Evolutionary conservation across 139 green algal species (phyloP).

Genomic region (Yamagishiella unicocca): DNA sequence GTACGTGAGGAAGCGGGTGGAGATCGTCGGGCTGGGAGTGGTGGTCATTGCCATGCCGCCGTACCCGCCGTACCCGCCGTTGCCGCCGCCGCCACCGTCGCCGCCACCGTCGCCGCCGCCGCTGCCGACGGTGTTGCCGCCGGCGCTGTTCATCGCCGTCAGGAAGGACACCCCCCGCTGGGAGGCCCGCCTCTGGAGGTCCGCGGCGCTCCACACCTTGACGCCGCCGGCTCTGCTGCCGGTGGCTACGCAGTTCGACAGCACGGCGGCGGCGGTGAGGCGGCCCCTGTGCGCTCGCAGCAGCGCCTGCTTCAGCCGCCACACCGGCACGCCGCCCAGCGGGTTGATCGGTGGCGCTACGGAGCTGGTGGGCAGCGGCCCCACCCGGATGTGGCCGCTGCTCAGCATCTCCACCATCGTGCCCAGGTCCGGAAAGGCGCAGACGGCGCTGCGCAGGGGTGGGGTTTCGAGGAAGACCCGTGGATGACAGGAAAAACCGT

Average conservation of each 20-base stretch:
- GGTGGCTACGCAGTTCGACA: background rate
- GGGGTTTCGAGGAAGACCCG: too few relatives aligned
- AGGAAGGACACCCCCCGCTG: background rate
- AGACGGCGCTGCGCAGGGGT: background rate
- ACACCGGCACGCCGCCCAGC: constrained; percentile 30
- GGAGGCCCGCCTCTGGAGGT: background rate
- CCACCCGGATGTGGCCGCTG: constrained; percentile 19
- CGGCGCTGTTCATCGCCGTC: background rate
- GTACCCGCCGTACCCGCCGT: too few relatives aligned
- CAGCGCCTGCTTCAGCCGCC: background rate
- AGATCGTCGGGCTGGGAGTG: too few relatives aligned
- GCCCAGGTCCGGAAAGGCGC: constrained; percentile 26
- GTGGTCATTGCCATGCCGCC: too few relatives aligned
- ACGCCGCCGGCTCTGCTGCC: constrained; percentile 31
- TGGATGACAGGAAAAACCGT: too few relatives aligned
- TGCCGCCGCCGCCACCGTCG: background rate
- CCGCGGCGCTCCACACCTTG: constrained; percentile 10
- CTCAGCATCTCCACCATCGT: constrained; percentile 9
- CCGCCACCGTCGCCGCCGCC: background rate
- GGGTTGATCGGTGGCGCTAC: constrained; percentile 35
- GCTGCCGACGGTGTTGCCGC: background rate
- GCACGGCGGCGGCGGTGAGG: background rate
- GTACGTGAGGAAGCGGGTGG: too few relatives aligned
- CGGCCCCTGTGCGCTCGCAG: constrained; percentile 8
- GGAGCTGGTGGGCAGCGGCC: constrained; percentile 6